Base-by-base conservation (phyloP, 345 rosid genomes). In the Boechera retrofracta region DNA sequence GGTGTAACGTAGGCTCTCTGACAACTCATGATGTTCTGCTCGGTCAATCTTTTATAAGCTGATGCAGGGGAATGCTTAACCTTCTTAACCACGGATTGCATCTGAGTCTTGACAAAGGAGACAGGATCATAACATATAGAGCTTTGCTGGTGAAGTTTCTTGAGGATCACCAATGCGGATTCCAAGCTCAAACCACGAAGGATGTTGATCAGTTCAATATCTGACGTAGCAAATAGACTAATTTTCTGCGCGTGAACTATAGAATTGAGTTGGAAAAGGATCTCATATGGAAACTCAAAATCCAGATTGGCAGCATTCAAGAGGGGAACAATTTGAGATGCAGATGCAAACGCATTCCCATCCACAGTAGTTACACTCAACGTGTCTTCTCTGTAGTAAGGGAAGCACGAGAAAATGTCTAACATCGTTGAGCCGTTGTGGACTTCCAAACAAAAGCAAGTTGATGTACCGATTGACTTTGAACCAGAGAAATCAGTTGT, bases 1-100 rank as follows among this genome's bases (percentile, higher is more conserved):
- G 98, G 98, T 39, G 98, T 92, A 57, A 92, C 76, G 24, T 88
- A 83, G 32, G 91, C 91, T 82, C 98, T 90, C 67, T 90, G 91
- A 77, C 95, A 88, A 67, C 84, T 85, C 98, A 92, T 89, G 52
- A 87, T 74, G 75, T 89, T 92, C 45, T 82, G 74, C 74, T 81
- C 80, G 1, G 64, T 77, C 74, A 85, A 75, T 76, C 78, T 84
- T 73, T 84, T 82, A 35, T 64, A 26, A 0, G 82, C 75, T 3
- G 91, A 77, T n/a, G 83, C 69, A 32, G 85, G 81, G 73, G 79
- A 77, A 33, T 57, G 75, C 55, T 74, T 80, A 68, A 38, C 38
- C 78, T 83, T 85, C 81, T 82, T 80, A 35, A 72, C 85, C 1
- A 77, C 72, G 57, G 36, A 69, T 49, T 80, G 86, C 52, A 75